These are phyloP conservation scores for Botryosphaeria dothidea DNA, from an alignment of 2,329 filamentous ascomycete species.

Conservation along the genomic window DNA sequence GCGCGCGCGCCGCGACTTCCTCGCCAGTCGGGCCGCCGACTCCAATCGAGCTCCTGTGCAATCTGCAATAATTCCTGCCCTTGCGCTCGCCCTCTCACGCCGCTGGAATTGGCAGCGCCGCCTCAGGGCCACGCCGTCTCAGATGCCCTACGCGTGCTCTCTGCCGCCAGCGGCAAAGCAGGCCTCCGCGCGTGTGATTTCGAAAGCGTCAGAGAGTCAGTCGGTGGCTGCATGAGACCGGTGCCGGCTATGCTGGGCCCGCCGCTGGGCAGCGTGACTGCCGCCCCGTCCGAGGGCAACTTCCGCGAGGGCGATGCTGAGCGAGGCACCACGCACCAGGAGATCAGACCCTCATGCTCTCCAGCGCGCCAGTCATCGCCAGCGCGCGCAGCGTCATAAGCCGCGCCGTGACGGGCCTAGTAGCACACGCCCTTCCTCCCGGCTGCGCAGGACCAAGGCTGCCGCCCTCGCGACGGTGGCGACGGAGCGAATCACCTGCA, in stretches of 20 bases:
- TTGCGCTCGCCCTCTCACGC: neutral
- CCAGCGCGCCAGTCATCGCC: neutral
- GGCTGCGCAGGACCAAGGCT: neutral
- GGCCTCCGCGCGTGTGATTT: neutral
- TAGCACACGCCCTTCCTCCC: neutral
- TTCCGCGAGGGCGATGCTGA: neutral
- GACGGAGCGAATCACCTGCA: conserved; percentile 1
- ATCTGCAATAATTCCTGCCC: neutral
- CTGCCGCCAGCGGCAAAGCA: neutral
- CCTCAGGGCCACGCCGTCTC: neutral
- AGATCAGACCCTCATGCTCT: neutral
- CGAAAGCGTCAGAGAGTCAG: neutral
- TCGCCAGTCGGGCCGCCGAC: conserved; percentile 5
- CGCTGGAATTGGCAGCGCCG: neutral
- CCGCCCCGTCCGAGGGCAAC: neutral
- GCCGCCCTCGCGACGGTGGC: neutral
- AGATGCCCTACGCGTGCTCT: neutral
- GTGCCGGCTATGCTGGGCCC: neutral
- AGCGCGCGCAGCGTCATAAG: conserved; percentile 1
- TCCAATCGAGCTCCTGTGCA: neutral
- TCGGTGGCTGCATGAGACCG: conserved; percentile 3
- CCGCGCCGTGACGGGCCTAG: neutral
- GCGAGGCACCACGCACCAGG: neutral
- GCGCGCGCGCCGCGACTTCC: neutral
- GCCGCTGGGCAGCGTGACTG: conserved; percentile 1